Evolutionary conservation across 2,329 filamentous ascomycete genomes (phyloP).

Genomic region (Hypomyces perniciosus): DNA sequence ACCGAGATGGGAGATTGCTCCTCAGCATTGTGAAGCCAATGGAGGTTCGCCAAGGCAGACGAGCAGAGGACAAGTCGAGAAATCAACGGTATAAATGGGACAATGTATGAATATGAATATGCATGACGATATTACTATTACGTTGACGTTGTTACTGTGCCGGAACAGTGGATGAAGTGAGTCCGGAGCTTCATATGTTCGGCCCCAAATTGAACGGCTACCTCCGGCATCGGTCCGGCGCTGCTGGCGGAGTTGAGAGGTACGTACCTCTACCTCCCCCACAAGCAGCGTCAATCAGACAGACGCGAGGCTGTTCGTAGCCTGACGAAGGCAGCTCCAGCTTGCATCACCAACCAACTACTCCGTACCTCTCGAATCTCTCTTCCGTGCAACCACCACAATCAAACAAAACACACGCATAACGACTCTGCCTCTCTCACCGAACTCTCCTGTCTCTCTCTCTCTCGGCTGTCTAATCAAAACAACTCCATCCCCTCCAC

Average conservation of each 20-base stretch:
- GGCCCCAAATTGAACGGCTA: conserved; percentile 10
- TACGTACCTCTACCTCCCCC: conserved; percentile 15
- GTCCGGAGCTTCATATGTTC: neutral
- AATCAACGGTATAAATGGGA: too few relatives aligned
- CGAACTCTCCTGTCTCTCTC: neutral
- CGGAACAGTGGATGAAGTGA: neutral
- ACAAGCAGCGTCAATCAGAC: neutral
- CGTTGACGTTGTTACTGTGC: conserved; percentile 12
- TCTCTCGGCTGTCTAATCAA: neutral
- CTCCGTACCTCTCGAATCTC: neutral
- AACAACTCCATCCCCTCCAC: neutral
- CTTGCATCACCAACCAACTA: conserved; percentile 11
- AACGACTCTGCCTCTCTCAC: neutral
- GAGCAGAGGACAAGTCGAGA: too few relatives aligned
- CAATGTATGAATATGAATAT: too few relatives aligned
- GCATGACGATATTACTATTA: too few relatives aligned
- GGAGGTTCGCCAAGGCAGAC: too few relatives aligned
- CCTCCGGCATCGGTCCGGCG: conserved; percentile 16
- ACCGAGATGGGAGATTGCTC: conserved; percentile 29
- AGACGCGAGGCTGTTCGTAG: conserved; percentile 25
- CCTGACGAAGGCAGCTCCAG: conserved; percentile 17
- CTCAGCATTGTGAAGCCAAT: conserved; percentile 23
- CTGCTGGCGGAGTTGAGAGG: neutral
- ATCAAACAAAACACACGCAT: neutral
- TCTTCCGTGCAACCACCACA: neutral